Conservation (phyloP, 108 stramenopile genomes). For the Skeletonema menzelii region DNA sequence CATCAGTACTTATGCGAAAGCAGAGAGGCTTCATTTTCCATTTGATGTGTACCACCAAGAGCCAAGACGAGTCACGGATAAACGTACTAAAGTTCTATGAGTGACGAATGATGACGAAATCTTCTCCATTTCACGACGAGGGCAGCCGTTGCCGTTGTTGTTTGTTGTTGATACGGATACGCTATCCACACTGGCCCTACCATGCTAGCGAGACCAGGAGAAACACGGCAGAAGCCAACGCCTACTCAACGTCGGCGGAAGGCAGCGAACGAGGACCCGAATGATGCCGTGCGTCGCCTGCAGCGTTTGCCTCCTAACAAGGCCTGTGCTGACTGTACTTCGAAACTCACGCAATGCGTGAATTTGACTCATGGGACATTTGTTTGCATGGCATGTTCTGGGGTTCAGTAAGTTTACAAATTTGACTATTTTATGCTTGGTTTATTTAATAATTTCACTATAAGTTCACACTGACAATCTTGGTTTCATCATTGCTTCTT, state of each 20-base stretch:
- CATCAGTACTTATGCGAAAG: too few relatives aligned
- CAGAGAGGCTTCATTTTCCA: too few relatives aligned
- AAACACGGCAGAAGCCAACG: conserved; percentile 18
- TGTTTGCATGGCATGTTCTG: conserved; percentile 78
- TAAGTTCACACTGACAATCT: too few relatives aligned
- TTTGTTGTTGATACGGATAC: too few relatives aligned
- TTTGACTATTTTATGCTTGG: background rate
- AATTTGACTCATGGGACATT: conserved; percentile 78
- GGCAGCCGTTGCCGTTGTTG: too few relatives aligned
- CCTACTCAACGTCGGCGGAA: conserved; percentile 20
- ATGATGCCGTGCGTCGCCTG: conserved; percentile 49
- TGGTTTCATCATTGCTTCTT: background rate
- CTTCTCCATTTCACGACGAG: too few relatives aligned
- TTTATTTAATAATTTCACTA: background rate
- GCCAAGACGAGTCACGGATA: too few relatives aligned
- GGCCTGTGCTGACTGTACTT: conserved; percentile 72
- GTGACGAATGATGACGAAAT: too few relatives aligned
- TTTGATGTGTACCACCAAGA: too few relatives aligned
- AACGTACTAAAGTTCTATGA: too few relatives aligned
- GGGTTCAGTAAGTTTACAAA: conserved; percentile 54
- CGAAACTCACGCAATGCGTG: conserved; percentile 77
- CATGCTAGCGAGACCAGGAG: conserved; percentile 52
- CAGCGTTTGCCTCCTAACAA: conserved; percentile 72
- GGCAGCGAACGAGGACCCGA: conserved; percentile 19
- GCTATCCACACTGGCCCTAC: conserved; percentile 1